A percentile compares a stretch with the other conserved stretches of the same genome.
These are phyloP conservation scores for Globisporangium nagaii DNA, from an alignment of 352 stramenopile genomes.

Conservation along the genomic window DNA sequence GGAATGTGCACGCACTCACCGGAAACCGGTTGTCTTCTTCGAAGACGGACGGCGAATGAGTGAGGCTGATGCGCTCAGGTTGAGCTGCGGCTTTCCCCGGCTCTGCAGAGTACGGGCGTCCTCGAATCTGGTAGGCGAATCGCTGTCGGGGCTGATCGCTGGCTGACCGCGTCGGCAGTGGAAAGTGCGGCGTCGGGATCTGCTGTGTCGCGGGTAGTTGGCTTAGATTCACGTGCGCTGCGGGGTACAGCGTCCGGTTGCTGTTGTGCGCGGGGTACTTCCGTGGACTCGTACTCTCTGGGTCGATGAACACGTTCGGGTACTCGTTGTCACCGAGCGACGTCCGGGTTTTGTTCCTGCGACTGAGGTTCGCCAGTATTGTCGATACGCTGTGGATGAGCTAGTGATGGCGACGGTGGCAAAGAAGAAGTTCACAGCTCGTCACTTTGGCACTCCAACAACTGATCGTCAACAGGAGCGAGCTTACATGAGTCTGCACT, in stretches of 20 bases:
- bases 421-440: not conserved
- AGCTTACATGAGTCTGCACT: constrained; percentile 35
- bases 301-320: constrained; percentile 4
- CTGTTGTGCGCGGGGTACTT: constrained; percentile 21
- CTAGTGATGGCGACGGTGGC: constrained; percentile 17
- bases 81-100: not conserved
- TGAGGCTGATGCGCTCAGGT: not conserved
- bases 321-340: constrained; percentile 7
- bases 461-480: not conserved
- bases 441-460: not conserved
- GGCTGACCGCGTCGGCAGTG: not conserved
- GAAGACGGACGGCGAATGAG: constrained; percentile 4
- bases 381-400: constrained; percentile 49
- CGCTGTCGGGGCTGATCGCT: not conserved
- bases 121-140: not conserved
- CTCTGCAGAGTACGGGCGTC: constrained; percentile 1
- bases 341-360: constrained; percentile 19
- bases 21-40: constrained; percentile 38
- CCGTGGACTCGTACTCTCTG: constrained; percentile 12
- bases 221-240: constrained; percentile 44
- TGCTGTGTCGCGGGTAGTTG: constrained; percentile 47
- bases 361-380: constrained; percentile 41
- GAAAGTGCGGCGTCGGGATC: constrained; percentile 42
- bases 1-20: constrained; percentile 13
- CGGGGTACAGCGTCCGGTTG: constrained; percentile 35